Percentiles rank a stretch among this genome's conserved stretches.
Conservation (phyloP, 441 rosid genomes). For the Hura crepitans region DNA sequence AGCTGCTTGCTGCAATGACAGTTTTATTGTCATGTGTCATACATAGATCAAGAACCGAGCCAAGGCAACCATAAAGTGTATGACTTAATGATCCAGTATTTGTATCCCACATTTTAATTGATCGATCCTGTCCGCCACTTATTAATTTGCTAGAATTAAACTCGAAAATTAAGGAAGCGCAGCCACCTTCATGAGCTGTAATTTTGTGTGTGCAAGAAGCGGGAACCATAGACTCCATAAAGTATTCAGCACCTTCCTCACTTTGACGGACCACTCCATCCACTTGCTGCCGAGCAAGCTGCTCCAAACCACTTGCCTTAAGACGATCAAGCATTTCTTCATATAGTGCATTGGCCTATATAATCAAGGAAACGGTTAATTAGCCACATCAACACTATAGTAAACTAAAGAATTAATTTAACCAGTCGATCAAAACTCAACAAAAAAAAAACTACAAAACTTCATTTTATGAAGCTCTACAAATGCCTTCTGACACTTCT, state of each 20-base stretch:
- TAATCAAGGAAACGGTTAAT: constrained; percentile 15
- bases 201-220: constrained; percentile 69
- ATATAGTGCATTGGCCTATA: constrained; percentile 78
- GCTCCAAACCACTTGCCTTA: constrained; percentile 81
- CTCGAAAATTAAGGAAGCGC: constrained; percentile 76
- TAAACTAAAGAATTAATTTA: background rate
- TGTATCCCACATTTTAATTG: constrained; percentile 87
- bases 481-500: background rate
- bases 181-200: constrained; percentile 89
- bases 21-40: constrained; percentile 75
- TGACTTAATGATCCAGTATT: constrained; percentile 56
- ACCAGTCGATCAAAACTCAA: background rate
- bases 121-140: constrained; percentile 81
- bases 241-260: constrained; percentile 85
- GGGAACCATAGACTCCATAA: constrained; percentile 64
- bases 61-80: constrained; percentile 72
- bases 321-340: constrained; percentile 83
- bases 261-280: constrained; percentile 89
- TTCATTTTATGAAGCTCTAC: background rate
- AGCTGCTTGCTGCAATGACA: constrained; percentile 87
- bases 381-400: background rate
- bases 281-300: constrained; percentile 82
- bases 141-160: constrained; percentile 65
- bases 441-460: background rate
- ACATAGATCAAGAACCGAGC: constrained; percentile 82